A percentile compares a stretch with the other conserved stretches of the same genome.
Conservation (phyloP, 176 grass and related monocot species). For the Carex parvula region DNA sequence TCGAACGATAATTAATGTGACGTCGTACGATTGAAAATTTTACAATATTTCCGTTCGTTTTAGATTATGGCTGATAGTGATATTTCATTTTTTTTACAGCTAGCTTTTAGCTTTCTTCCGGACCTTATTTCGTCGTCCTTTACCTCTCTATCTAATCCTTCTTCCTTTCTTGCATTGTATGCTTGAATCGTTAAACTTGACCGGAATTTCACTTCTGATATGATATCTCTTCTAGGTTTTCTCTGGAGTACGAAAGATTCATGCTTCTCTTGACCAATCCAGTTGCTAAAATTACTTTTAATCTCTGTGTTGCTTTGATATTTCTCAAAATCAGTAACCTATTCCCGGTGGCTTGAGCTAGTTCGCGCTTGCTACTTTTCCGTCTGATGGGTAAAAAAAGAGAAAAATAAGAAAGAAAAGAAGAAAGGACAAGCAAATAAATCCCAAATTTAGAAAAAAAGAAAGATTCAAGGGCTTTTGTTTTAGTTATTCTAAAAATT, state of each 20-base stretch:
- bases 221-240: background rate
- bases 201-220: background rate
- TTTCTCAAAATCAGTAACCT: background rate
- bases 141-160: no score
- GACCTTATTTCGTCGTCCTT: no score
- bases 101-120: no score
- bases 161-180: background rate
- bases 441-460: background rate
- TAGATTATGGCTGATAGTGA: no score
- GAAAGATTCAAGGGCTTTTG: background rate
- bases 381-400: background rate
- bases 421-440: background rate
- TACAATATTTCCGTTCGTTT: no score
- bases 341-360: background rate
- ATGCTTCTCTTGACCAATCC: background rate
- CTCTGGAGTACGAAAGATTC: background rate
- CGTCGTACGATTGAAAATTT: no score
- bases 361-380: background rate
- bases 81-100: no score
- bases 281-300: background rate
- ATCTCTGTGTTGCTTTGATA: background rate
- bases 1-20: no score
- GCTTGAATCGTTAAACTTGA: background rate
- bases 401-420: background rate
- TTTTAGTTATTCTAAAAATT: background rate